Conservation (phyloP, 2,329 filamentous ascomycete genomes). For the Chalara sp. region DNA sequence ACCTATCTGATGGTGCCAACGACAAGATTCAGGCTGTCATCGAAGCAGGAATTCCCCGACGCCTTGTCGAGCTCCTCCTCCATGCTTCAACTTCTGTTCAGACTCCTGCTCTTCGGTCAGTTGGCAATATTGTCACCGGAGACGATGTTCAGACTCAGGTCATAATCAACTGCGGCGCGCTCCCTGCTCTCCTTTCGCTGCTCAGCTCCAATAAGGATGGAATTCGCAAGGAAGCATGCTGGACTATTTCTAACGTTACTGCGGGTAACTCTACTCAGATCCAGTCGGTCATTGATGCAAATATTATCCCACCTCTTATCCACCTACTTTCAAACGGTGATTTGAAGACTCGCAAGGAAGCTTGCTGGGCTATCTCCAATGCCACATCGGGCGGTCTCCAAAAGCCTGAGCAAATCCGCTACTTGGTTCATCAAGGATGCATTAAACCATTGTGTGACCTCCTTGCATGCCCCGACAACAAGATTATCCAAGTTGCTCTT, state of each 20-base stretch:
- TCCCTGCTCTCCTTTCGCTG: constrained; percentile 86
- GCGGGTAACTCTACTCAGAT: constrained; percentile 98
- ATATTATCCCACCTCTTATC: constrained; percentile 93
- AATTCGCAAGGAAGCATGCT: constrained; percentile 98
- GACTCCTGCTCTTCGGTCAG: constrained; percentile 91
- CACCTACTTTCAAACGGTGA: constrained; percentile 94
- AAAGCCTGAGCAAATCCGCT: constrained; percentile 97
- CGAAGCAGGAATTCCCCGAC: constrained; percentile 92
- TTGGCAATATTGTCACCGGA: constrained; percentile 97
- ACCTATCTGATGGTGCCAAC: constrained; percentile 94
- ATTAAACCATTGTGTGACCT: constrained; percentile 97
- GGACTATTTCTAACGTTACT: constrained; percentile 99
- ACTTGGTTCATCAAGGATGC: constrained; percentile 86
- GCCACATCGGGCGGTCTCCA: constrained; percentile 95
- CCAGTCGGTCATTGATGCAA: constrained; percentile 91
- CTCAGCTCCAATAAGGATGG: constrained; percentile 97
- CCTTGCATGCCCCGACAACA: constrained; percentile 94
- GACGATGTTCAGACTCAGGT: constrained; percentile 99
- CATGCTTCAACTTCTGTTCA: constrained; percentile 97
- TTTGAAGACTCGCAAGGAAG: constrained; percentile 98
- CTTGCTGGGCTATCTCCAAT: constrained; percentile 99
- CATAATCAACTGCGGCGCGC: constrained; percentile 95
- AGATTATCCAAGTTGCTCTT: constrained; percentile 98
- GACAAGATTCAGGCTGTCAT: constrained; percentile 99
- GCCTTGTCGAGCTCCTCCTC: constrained; percentile 94